These are phyloP conservation scores for Neurospora crassa DNA, from an alignment of 2,329 filamentous ascomycete genomes.

Conservation along the genomic window DNA sequence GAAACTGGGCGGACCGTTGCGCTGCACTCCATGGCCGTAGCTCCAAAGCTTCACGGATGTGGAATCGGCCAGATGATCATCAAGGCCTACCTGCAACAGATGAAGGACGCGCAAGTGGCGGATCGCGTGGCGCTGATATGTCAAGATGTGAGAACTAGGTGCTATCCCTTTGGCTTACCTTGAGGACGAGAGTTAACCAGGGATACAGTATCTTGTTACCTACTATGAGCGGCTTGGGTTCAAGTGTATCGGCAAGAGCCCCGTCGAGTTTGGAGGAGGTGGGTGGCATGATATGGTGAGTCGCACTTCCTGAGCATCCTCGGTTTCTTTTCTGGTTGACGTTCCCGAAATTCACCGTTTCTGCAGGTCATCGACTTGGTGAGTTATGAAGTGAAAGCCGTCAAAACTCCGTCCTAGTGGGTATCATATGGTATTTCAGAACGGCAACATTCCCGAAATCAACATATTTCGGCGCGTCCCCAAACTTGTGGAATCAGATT, in stretches of 20 bases:
- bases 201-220: conserved; percentile 47
- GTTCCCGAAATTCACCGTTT: not conserved
- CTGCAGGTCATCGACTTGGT: not conserved
- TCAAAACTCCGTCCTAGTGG: not conserved
- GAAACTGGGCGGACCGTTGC: conserved; percentile 66
- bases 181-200: not conserved
- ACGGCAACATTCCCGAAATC: not conserved
- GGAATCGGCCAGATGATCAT: conserved; percentile 67
- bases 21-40: conserved; percentile 73
- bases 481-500: not conserved
- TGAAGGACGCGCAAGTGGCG: conserved; percentile 59
- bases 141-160: conserved; percentile 45
- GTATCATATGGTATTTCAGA: not conserved
- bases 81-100: conserved; percentile 67
- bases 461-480: not conserved
- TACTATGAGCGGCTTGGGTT: conserved; percentile 78
- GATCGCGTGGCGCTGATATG: conserved; percentile 69
- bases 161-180: not conserved
- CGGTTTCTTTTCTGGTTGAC: not conserved
- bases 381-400: not conserved
- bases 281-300: conserved; percentile 76
- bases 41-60: conserved; percentile 63
- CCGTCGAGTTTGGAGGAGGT: conserved; percentile 64
- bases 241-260: conserved; percentile 55
- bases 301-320: not conserved